These are phyloP conservation scores for Seminavis robusta DNA, from an alignment of 108 stramenopile genomes.

Conservation along the genomic window DNA sequence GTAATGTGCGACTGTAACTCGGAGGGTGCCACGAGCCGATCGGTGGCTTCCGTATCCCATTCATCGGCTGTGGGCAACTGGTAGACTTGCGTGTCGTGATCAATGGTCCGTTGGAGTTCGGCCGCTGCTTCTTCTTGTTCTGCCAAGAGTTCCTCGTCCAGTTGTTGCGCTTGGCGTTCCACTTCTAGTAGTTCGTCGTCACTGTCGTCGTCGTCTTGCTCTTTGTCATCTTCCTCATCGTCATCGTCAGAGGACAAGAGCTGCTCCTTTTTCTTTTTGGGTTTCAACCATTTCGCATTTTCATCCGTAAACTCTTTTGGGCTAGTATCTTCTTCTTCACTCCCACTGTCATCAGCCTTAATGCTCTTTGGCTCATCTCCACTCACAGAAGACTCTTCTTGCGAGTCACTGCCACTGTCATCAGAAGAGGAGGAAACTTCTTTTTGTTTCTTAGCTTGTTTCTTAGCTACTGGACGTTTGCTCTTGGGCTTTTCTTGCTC, in stretches of 20 bases:
- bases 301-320: slow-evolving; percentile 58
- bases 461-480: no score
- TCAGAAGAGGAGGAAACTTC: background rate
- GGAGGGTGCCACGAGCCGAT: slow-evolving; percentile 88
- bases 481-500: no score
- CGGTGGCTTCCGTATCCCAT: slow-evolving; percentile 77
- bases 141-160: slow-evolving; percentile 63
- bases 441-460: background rate
- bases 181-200: slow-evolving; percentile 78
- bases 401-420: background rate
- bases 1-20: slow-evolving; percentile 88
- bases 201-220: slow-evolving; percentile 40
- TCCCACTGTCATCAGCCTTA: slow-evolving; percentile 21
- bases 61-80: slow-evolving; percentile 83
- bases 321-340: slow-evolving; percentile 2
- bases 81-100: slow-evolving; percentile 70
- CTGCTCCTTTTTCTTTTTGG: slow-evolving; percentile 48
- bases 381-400: background rate
- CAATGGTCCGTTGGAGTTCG: slow-evolving; percentile 76
- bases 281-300: slow-evolving; percentile 82
- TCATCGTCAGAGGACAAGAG: slow-evolving; percentile 65
- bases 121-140: slow-evolving; percentile 80
- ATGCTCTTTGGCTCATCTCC: slow-evolving; percentile 26
- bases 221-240: slow-evolving; percentile 16
- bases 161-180: slow-evolving; percentile 59